Base-by-base conservation (phyloP, 2,329 filamentous ascomycete genomes). In the Pseudogymnoascus pannorum region DNA sequence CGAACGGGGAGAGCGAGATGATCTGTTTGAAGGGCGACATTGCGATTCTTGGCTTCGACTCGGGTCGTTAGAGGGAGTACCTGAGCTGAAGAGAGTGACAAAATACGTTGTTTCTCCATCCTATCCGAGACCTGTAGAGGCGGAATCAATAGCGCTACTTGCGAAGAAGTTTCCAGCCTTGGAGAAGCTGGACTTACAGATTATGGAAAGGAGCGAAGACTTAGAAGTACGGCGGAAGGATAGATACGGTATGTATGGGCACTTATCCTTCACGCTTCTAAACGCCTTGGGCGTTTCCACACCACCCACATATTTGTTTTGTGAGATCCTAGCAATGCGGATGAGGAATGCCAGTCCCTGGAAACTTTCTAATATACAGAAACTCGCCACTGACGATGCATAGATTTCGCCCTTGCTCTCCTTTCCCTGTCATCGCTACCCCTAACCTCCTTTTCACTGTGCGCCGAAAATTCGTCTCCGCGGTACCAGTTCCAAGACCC, bases 11-110 rank as follows among this genome's bases (percentile, higher is more conserved):
- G 58, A 61, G 18, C 61, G 63, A 18, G 11, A 48, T 26, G 63
- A 65, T 57, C 33, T 65, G 16, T 64, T 36, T 29, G 58, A 63
- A 5, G 36, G 61, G 18, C 61, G 64, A 16, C 60, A 64, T 26
- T 35, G 63, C 36, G 38, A 64, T 63, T 65, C 64, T 26, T 22
- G 62, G 35, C n/a, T 63, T 54, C 61, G 36, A 3, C 48, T 54
- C 8, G 48, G 48, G 9, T 16, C 48, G 26, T 26, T 54, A 5
- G 26, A 54, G 3, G 48, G 48, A 9, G 16, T 33, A 9, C 48
- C 48, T 31, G 48, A 54, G 48, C 20, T 54, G 48, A 54, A 54
- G 48, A 54, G 26, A 54, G 48, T 54, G 48, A 31, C 24, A 33
- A 31, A 54, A 20, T 54, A 54, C 48, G 11, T n/a, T 18, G 48